Percentiles rank a stretch among this genome's conserved stretches.
These are phyloP conservation scores for Fusarium ambrosium DNA, from an alignment of 2,329 filamentous ascomycete genomes.

Conservation along the genomic window DNA sequence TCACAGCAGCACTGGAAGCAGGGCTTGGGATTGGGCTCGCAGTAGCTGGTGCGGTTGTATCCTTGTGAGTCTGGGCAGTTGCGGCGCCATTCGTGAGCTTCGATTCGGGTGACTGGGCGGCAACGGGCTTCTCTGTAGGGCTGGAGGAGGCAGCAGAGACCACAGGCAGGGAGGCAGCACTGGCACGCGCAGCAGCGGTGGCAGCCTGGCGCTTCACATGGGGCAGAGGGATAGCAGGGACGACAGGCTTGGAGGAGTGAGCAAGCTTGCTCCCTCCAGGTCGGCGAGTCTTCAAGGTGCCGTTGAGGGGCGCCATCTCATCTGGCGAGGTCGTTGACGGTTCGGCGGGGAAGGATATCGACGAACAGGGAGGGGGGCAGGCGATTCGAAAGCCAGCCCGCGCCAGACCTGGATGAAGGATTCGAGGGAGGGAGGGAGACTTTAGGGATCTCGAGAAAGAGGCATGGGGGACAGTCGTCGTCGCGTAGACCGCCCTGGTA, in stretches of 20 bases:
- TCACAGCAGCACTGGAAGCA: constrained; percentile 26
- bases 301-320: constrained; percentile 53
- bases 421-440: constrained; percentile 38
- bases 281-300: constrained; percentile 51
- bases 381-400: constrained; percentile 40
- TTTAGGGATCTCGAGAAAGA: constrained; percentile 52
- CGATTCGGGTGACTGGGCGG: constrained; percentile 23
- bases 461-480: constrained; percentile 48
- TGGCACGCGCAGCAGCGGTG: constrained; percentile 48
- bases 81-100: constrained; percentile 41
- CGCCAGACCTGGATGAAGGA: constrained; percentile 43
- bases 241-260: constrained; percentile 51
- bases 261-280: constrained; percentile 48
- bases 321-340: constrained; percentile 34
- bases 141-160: constrained; percentile 23
- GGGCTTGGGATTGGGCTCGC: constrained; percentile 24
- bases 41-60: constrained; percentile 8
- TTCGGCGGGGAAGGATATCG: constrained; percentile 41
- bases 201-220: constrained; percentile 56
- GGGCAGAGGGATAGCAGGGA: constrained; percentile 56
- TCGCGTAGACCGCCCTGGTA: constrained; percentile 30
- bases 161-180: constrained; percentile 30
- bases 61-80: constrained; percentile 18
- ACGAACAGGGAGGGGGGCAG: constrained; percentile 34
- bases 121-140: constrained; percentile 21